A percentile compares a stretch with the other conserved stretches of the same genome.
Conservation (phyloP, 176 grass and related monocot genomes). For the Avena insularis region DNA sequence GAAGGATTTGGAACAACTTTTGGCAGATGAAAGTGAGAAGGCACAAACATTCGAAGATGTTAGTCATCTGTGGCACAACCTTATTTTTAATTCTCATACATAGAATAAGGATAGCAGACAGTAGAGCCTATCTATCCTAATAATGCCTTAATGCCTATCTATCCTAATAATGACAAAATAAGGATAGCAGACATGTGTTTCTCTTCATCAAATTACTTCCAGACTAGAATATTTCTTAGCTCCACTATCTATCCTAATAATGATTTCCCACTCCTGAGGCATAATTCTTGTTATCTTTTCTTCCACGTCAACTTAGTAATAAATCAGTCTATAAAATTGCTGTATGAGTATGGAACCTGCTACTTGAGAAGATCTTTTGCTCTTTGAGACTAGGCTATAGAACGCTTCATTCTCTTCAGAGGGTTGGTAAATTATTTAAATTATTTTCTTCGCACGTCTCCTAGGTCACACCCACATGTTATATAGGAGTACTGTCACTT, state of each 20-base stretch:
- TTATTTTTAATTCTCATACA: constrained; percentile 30
- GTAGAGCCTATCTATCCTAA: not conserved
- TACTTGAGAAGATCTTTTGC: not conserved
- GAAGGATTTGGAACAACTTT: constrained; percentile 77
- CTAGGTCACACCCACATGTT: constrained; percentile 11
- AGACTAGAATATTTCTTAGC: constrained; percentile 14
- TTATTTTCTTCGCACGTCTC: constrained; percentile 12
- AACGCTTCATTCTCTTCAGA: constrained; percentile 22
- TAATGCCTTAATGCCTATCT: not conserved
- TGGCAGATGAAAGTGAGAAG: constrained; percentile 74
- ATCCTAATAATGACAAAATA: no score
- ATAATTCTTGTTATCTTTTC: constrained; percentile 17
- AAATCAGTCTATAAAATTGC: not conserved
- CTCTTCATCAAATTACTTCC: not conserved
- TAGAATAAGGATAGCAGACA: constrained; percentile 24
- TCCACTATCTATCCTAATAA: not conserved
- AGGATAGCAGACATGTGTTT: constrained; percentile 7
- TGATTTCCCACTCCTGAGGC: not conserved
- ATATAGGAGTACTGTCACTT: constrained; percentile 12
- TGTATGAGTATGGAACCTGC: not conserved
- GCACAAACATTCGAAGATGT: constrained; percentile 79
- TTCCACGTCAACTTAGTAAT: not conserved
- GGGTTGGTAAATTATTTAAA: not conserved
- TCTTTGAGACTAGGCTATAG: constrained; percentile 2
- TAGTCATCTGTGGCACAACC: constrained; percentile 27